These are phyloP conservation scores for Dicorynia guianensis DNA, from an alignment of 306 rosid genomes.

Conservation along the genomic window DNA sequence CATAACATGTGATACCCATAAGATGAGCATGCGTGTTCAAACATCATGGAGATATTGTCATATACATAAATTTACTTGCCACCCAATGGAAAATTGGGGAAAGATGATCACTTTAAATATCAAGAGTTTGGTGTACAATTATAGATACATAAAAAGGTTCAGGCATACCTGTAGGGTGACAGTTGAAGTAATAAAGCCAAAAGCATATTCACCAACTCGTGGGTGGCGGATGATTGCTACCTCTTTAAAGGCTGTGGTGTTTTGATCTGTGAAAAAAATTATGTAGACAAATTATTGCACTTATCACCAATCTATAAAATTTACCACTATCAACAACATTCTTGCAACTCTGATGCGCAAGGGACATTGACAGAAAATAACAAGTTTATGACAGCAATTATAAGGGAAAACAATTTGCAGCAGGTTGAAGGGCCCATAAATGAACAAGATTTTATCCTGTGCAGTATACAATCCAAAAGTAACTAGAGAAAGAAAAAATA, in stretches of 20 bases:
- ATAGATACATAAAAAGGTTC: not conserved
- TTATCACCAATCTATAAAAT: conserved; percentile 19
- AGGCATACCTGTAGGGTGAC: conserved; percentile 78
- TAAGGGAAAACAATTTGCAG: conserved; percentile 18
- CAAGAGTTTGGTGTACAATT: not conserved
- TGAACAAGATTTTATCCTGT: not conserved
- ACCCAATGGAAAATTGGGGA: conserved; percentile 15
- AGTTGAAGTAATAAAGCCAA: conserved; percentile 92
- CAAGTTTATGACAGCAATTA: conserved; percentile 9
- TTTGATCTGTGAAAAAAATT: conserved; percentile 73
- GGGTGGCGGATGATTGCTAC: conserved; percentile 93
- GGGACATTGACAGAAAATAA: conserved; percentile 2
- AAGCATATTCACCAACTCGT: conserved; percentile 94
- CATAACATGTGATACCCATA: not conserved
- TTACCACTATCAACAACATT: conserved; percentile 12
- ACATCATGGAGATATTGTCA: not conserved
- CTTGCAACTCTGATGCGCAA: conserved; percentile 18
- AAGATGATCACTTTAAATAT: not conserved
- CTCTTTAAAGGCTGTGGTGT: conserved; percentile 90
- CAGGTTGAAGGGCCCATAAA: not conserved
- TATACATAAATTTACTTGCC: not conserved
- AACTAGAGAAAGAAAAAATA: conserved; percentile 19
- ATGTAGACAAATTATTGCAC: conserved; percentile 17
- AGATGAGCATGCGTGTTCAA: not conserved
- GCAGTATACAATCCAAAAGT: not conserved